Conservation (phyloP, 2,329 filamentous ascomycete species). For the Metarhizium robertsii region DNA sequence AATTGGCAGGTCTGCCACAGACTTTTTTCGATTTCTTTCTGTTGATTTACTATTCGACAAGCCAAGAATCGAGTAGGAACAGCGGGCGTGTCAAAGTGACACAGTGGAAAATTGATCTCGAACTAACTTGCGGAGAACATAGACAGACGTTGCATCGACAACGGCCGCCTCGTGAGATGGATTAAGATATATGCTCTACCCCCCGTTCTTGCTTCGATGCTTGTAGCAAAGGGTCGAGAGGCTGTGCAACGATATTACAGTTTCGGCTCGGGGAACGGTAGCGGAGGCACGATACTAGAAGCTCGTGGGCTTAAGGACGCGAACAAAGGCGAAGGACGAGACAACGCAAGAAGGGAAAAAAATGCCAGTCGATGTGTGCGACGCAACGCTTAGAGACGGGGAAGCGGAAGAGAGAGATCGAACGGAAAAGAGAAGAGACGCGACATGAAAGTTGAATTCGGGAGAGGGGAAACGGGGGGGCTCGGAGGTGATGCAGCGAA, state of each 20-base stretch:
- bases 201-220: neutral
- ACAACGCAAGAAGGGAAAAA: neutral
- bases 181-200: neutral
- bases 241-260: conserved; percentile 17
- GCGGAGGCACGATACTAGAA: conserved; percentile 16
- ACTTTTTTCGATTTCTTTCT: neutral
- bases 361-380: conserved; percentile 17
- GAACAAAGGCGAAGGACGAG: conserved; percentile 17
- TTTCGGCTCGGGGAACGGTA: conserved; percentile 12
- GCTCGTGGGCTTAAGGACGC: neutral
- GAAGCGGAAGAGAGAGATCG: conserved; percentile 5
- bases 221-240: neutral
- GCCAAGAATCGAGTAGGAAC: conserved; percentile 12
- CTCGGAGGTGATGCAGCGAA: conserved; percentile 17
- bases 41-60: conserved; percentile 12
- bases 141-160: conserved; percentile 6
- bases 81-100: conserved; percentile 22
- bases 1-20: neutral
- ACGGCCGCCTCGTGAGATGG: neutral
- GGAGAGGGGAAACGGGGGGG: conserved; percentile 5
- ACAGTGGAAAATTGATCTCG: conserved; percentile 17
- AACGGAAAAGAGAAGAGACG: conserved; percentile 12
- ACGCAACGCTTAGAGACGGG: conserved; percentile 14
- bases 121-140: conserved; percentile 24
- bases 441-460: conserved; percentile 7